These are phyloP conservation scores for Puccinellia tenuiflora DNA, from an alignment of 176 grass and related monocot genomes.

Conservation along the genomic window DNA sequence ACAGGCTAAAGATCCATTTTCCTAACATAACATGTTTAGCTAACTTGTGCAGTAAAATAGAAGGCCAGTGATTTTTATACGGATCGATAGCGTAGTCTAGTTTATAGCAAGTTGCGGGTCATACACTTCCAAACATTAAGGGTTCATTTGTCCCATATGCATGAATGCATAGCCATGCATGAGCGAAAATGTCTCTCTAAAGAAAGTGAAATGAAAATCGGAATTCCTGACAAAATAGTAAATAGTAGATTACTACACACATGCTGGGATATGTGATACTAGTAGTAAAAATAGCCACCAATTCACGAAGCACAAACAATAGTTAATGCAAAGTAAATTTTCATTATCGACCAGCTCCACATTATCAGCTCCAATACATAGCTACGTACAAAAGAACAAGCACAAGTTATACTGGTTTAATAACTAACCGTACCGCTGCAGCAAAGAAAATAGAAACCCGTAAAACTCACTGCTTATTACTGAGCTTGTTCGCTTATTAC, in stretches of 20 bases:
- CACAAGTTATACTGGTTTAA: slow-evolving; percentile 10
- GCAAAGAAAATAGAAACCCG: background rate
- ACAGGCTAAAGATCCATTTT: too few species aligned
- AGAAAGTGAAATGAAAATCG: background rate
- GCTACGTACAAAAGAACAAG: slow-evolving; percentile 10
- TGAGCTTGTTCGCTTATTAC: slow-evolving; percentile 12
- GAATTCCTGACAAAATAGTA: slow-evolving; percentile 9
- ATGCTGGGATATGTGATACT: background rate
- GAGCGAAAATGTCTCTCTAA: slow-evolving; percentile 18
- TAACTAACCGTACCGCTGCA: background rate
- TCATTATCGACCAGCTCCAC: background rate
- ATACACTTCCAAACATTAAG: slow-evolving; percentile 10
- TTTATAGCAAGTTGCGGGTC: background rate
- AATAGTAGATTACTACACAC: background rate
- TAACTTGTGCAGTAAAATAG: background rate
- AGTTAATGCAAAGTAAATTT: background rate
- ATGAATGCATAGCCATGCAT: background rate
- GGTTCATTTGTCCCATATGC: background rate
- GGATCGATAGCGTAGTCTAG: background rate
- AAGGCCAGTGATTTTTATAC: background rate
- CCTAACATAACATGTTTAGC: background rate
- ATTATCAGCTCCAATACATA: slow-evolving; percentile 6
- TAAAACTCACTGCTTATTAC: slow-evolving; percentile 5
- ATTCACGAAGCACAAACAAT: background rate
- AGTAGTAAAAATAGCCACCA: background rate